These are phyloP conservation scores for Letharia lupina DNA, from an alignment of 495 filamentous ascomycete genomes.

Conservation along the genomic window DNA sequence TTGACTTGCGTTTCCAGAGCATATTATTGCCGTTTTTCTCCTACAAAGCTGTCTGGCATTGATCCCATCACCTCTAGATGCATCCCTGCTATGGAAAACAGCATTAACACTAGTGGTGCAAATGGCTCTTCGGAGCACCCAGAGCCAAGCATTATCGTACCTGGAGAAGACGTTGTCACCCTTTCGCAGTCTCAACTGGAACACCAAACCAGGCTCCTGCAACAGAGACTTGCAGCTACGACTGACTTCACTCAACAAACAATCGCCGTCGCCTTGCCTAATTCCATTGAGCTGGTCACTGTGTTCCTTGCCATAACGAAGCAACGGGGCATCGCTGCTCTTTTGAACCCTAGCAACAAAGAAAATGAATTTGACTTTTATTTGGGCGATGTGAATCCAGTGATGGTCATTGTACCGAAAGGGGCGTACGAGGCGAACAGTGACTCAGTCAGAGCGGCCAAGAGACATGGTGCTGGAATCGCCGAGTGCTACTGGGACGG, in stretches of 20 bases:
- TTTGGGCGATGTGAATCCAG: slow-evolving; percentile 69
- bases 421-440: slow-evolving; percentile 52
- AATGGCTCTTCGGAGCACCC: background rate
- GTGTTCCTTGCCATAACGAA: slow-evolving; percentile 66
- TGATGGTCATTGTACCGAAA: slow-evolving; percentile 59
- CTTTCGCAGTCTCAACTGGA: background rate
- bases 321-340: slow-evolving; percentile 69
- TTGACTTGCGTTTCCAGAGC: no score
- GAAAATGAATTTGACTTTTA: slow-evolving; percentile 82
- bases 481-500: slow-evolving; percentile 71
- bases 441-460: slow-evolving; percentile 61
- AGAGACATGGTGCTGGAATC: slow-evolving; percentile 65
- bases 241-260: slow-evolving; percentile 53
- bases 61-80: background rate
- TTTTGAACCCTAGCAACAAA: slow-evolving; percentile 75
- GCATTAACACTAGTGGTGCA: background rate
- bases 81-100: background rate
- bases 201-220: slow-evolving; percentile 23
- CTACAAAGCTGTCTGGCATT: no score
- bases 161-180: background rate
- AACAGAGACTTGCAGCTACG: slow-evolving; percentile 60
- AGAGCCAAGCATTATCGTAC: background rate
- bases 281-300: slow-evolving; percentile 71
- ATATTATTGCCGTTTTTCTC: no score
- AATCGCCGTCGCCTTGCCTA: slow-evolving; percentile 68